These are phyloP conservation scores for Capsicum rhomboideum DNA, from an alignment of 257 asterid species.

Conservation along the genomic window DNA sequence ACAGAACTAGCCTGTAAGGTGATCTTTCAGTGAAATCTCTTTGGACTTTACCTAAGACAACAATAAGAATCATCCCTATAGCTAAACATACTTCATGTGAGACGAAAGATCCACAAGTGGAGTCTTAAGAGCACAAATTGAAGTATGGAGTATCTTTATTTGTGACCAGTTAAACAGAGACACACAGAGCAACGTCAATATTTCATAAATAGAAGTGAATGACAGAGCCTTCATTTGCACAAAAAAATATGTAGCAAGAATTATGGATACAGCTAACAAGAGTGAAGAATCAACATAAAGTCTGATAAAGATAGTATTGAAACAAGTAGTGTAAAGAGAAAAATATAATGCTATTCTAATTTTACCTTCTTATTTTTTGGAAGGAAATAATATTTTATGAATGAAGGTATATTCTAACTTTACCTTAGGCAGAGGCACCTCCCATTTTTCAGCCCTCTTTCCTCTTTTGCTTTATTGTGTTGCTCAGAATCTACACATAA, in stretches of 20 bases:
- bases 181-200: background rate
- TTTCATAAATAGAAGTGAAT: background rate
- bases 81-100: too few relatives aligned
- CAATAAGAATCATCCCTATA: too few relatives aligned
- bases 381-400: background rate
- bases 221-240: background rate
- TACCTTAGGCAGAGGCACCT: slow-evolving; percentile 97
- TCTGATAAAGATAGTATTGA: too few relatives aligned
- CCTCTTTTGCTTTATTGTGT: slow-evolving; percentile 89
- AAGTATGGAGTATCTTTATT: too few relatives aligned
- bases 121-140: too few relatives aligned
- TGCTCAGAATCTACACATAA: slow-evolving; percentile 68
- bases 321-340: too few relatives aligned
- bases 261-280: background rate
- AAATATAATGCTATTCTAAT: background rate
- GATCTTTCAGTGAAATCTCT: too few relatives aligned
- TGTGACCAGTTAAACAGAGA: too few relatives aligned
- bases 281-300: background rate
- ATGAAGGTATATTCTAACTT: background rate
- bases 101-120: too few relatives aligned
- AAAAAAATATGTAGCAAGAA: background rate
- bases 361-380: background rate
- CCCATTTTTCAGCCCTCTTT: slow-evolving; percentile 99
- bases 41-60: too few relatives aligned
- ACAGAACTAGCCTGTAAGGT: too few relatives aligned